Conservation (phyloP, 768 basidiomycete genomes). For the Daedalea quercina region DNA sequence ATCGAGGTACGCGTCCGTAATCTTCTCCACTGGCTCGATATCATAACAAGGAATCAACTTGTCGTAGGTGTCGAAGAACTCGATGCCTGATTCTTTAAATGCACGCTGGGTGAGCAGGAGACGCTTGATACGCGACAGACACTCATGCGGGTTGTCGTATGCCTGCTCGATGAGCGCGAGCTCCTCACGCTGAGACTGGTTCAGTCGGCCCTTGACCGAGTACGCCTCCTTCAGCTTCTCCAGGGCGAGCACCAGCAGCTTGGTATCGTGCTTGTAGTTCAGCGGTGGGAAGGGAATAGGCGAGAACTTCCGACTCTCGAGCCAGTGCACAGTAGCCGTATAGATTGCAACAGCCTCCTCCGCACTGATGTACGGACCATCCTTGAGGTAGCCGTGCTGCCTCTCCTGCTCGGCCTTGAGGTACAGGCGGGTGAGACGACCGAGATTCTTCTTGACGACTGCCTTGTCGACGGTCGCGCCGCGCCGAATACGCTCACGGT, state of each 20-base stretch:
- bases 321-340: conserved; percentile 97
- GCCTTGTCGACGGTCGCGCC: conserved; percentile 98
- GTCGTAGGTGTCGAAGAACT: conserved; percentile 97
- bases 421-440: conserved; percentile 94
- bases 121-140: conserved; percentile 97
- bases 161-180: conserved; percentile 97
- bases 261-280: conserved; percentile 99
- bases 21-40: conserved; percentile 99
- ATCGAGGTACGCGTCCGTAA: conserved; percentile 97
- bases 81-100: conserved; percentile 97
- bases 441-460: conserved; percentile 98
- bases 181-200: conserved; percentile 97
- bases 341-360: conserved; percentile 99
- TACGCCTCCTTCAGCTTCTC: conserved; percentile 99
- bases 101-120: conserved; percentile 93
- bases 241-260: conserved; percentile 90
- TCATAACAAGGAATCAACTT: conserved; percentile 98
- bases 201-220: conserved; percentile 93
- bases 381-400: conserved; percentile 97
- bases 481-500: conserved; percentile 93
- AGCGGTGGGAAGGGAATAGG: conserved; percentile 99
- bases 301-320: conserved; percentile 95
- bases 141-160: conserved; percentile 99
- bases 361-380: conserved; percentile 97
- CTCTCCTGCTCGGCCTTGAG: conserved; percentile 98